Evolutionary conservation across 805 yeast species (phyloP).

Genomic region (Lachancea dasiensis): DNA sequence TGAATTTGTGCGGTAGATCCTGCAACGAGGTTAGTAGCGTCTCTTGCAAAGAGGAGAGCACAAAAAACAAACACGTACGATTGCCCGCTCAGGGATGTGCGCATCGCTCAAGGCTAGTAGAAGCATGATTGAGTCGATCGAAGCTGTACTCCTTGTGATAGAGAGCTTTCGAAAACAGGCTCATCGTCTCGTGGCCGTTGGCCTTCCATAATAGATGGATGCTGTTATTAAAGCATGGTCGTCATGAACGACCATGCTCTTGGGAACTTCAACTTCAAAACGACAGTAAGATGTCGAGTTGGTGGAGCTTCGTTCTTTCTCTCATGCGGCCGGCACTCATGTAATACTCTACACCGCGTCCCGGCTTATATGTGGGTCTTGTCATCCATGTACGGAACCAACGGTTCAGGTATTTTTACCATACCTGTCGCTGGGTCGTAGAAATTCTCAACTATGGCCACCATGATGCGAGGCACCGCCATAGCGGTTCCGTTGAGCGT

Average conservation of each 20-base stretch:
- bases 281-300: background rate
- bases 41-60: background rate
- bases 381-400: conserved; percentile 69
- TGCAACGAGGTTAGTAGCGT: conserved; percentile 15
- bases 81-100: conserved; percentile 81
- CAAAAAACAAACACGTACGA: conserved; percentile 37
- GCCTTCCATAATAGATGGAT: too few species aligned
- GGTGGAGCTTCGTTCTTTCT: too few species aligned
- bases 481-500: conserved; percentile 94
- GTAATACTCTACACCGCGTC: too few species aligned
- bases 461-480: conserved; percentile 87
- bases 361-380: conserved; percentile 30
- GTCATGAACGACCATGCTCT: background rate
- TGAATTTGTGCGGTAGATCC: conserved; percentile 52
- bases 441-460: conserved; percentile 83
- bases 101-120: conserved; percentile 83
- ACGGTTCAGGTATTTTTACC: conserved; percentile 59
- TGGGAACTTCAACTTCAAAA: background rate
- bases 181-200: too few species aligned
- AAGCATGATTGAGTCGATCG: conserved; percentile 49
- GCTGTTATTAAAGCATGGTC: background rate
- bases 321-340: too few species aligned
- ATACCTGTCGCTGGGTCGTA: conserved; percentile 54
- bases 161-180: too few species aligned
- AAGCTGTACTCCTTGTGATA: too few species aligned